Evolutionary conservation across 352 stramenopile species (phyloP).

Genomic region (Globisporangium paroecandrum): DNA sequence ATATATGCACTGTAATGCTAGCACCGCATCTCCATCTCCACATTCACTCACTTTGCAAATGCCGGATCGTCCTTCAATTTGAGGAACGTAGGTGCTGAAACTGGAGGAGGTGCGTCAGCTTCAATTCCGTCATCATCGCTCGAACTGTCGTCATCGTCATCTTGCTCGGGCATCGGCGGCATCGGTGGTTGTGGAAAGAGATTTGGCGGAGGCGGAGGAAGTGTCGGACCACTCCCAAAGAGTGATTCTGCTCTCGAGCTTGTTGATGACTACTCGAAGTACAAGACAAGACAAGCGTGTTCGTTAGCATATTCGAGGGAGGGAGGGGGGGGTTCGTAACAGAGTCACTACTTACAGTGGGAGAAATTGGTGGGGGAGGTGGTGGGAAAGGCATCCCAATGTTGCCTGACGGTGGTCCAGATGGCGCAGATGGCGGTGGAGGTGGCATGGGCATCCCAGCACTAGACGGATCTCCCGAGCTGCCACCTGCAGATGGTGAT

Average conservation of each 20-base stretch:
- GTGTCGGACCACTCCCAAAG: conserved; percentile 42
- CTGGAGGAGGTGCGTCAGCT: conserved; percentile 20
- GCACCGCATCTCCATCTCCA: background rate
- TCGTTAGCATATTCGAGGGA: background rate
- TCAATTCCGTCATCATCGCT: conserved; percentile 54
- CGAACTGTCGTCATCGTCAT: conserved; percentile 55
- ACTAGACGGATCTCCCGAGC: conserved; percentile 28
- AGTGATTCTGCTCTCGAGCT: conserved; percentile 50
- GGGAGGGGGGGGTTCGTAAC: too few species aligned
- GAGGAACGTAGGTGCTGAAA: conserved; percentile 34
- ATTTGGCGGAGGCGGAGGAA: conserved; percentile 32
- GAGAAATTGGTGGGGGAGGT: conserved; percentile 45
- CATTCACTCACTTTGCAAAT: conserved; percentile 54
- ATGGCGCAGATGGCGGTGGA: conserved; percentile 24
- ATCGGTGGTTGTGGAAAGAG: conserved; percentile 28
- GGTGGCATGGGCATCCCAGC: conserved; percentile 27
- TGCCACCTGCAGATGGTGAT: conserved; percentile 48
- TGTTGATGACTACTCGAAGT: conserved; percentile 25
- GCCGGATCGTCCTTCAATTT: conserved; percentile 81
- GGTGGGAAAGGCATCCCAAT: conserved; percentile 54
- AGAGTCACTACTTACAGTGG: conserved; percentile 29
- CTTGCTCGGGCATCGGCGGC: conserved; percentile 21
- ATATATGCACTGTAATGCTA: background rate
- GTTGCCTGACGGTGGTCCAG: conserved; percentile 30
- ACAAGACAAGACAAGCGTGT: background rate